A percentile compares a stretch with the other conserved stretches of the same genome.
phyloP scores from a whole-genome alignment of 768 basidiomycete species.

The Lactarius vividus region DNA sequence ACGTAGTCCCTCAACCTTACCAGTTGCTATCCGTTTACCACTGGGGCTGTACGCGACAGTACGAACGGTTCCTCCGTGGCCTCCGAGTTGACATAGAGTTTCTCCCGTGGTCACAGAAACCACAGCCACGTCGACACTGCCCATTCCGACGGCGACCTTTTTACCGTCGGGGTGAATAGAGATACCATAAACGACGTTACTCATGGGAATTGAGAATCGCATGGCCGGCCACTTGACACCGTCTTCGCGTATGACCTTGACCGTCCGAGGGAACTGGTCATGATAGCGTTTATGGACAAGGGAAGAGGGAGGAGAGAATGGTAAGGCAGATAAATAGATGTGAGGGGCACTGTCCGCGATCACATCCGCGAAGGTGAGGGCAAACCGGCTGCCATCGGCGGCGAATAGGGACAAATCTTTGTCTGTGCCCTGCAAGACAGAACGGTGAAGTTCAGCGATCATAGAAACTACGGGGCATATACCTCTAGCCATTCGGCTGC shows the following conservation, averaged over 20 bases:
- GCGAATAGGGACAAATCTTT: slow-evolving; percentile 16
- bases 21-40: slow-evolving; percentile 24
- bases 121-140: background rate
- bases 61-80: slow-evolving; percentile 3
- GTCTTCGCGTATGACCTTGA: slow-evolving; percentile 2
- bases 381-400: slow-evolving; percentile 23
- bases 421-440: slow-evolving; percentile 5
- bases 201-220: slow-evolving; percentile 22
- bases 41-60: slow-evolving; percentile 10
- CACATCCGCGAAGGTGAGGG: slow-evolving; percentile 19
- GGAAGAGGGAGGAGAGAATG: slow-evolving; percentile 20
- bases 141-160: slow-evolving; percentile 15
- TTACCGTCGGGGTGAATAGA: slow-evolving; percentile 30
- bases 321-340: slow-evolving; percentile 23
- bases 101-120: slow-evolving; percentile 11
- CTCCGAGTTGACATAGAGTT: slow-evolving; percentile 2
- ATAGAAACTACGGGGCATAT: background rate
- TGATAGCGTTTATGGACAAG: slow-evolving; percentile 17
- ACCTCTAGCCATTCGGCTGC: slow-evolving; percentile 24
- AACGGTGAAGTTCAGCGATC: background rate
- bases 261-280: slow-evolving; percentile 17
- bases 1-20: background rate
- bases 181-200: slow-evolving; percentile 11
- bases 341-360: slow-evolving; percentile 20
- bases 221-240: slow-evolving; percentile 27